Evolutionary conservation across 2,329 filamentous ascomycete species (phyloP).

Genomic region (Trichoderma sp.): DNA sequence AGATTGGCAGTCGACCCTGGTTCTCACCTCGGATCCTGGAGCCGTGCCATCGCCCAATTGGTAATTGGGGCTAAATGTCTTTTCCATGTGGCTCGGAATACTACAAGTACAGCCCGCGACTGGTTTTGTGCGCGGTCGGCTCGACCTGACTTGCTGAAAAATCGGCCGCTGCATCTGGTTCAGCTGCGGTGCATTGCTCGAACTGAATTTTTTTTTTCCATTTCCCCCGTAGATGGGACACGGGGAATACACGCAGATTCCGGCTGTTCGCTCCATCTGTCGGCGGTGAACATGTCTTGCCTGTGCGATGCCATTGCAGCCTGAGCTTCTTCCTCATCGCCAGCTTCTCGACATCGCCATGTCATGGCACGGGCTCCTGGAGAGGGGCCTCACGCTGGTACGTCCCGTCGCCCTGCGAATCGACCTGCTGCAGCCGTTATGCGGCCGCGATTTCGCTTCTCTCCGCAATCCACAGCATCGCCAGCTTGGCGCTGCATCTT

Average conservation of each 20-base stretch:
- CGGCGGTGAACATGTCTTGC: conserved; percentile 27
- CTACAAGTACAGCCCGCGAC: conserved; percentile 14
- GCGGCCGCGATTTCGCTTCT: background rate
- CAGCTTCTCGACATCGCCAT: conserved; percentile 23
- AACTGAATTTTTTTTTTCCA: background rate
- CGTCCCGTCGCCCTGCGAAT: background rate
- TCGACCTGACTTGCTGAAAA: background rate
- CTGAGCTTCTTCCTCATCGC: conserved; percentile 20
- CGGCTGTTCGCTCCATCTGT: background rate
- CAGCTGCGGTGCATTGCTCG: background rate
- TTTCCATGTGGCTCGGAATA: conserved; percentile 11
- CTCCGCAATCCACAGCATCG: background rate
- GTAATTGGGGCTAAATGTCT: conserved; percentile 1
- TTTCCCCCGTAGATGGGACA: background rate
- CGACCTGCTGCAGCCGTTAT: background rate
- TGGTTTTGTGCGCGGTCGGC: conserved; percentile 14
- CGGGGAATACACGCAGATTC: background rate
- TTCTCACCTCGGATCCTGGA: conserved; percentile 6
- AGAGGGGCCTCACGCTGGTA: conserved; percentile 25
- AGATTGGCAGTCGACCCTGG: conserved; percentile 10
- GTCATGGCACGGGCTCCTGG: conserved; percentile 24
- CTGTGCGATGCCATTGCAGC: conserved; percentile 17
- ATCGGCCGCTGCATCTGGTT: background rate
- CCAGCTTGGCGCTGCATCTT: conserved; percentile 2
- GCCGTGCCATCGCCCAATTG: background rate